Conservation (phyloP, 306 rosid species). For the Adenanthera pavonina region DNA sequence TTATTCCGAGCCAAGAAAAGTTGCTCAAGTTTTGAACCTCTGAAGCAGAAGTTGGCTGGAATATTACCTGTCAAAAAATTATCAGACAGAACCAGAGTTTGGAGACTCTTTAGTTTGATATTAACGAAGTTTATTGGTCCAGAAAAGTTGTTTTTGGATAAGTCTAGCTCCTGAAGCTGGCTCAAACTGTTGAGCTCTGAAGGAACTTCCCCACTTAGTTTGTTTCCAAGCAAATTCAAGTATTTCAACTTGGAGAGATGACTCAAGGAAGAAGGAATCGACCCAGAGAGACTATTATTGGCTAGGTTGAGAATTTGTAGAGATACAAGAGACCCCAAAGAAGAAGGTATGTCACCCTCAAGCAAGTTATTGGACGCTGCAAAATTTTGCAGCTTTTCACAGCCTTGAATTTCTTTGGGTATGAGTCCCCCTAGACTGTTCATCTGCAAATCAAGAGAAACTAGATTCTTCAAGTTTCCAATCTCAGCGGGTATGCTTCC, state of each 20-base stretch:
- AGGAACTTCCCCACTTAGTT: slow-evolving; percentile 74
- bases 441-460: slow-evolving; percentile 73
- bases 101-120: slow-evolving; percentile 53
- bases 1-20: slow-evolving; percentile 74
- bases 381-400: slow-evolving; percentile 69
- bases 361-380: slow-evolving; percentile 83
- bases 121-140: slow-evolving; percentile 64
- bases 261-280: slow-evolving; percentile 68
- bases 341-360: slow-evolving; percentile 66
- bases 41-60: slow-evolving; percentile 71
- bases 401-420: slow-evolving; percentile 72
- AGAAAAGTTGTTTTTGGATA: slow-evolving; percentile 80
- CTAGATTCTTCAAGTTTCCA: slow-evolving; percentile 72
- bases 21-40: slow-evolving; percentile 59
- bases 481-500: slow-evolving; percentile 84
- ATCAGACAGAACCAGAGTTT: slow-evolving; percentile 70
- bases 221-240: slow-evolving; percentile 82
- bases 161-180: slow-evolving; percentile 73
- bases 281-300: slow-evolving; percentile 81
- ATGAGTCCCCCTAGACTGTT: slow-evolving; percentile 70
- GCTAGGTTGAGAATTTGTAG: slow-evolving; percentile 76
- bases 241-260: slow-evolving; percentile 68
- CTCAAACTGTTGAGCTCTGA: slow-evolving; percentile 62
- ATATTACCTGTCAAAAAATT: slow-evolving; percentile 76
- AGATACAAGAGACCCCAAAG: slow-evolving; percentile 64